Evolutionary conservation across 768 basidiomycete species (phyloP), one percentile per base, ranked within the genome.

Genomic region (Tricholoma sp.): DNA sequence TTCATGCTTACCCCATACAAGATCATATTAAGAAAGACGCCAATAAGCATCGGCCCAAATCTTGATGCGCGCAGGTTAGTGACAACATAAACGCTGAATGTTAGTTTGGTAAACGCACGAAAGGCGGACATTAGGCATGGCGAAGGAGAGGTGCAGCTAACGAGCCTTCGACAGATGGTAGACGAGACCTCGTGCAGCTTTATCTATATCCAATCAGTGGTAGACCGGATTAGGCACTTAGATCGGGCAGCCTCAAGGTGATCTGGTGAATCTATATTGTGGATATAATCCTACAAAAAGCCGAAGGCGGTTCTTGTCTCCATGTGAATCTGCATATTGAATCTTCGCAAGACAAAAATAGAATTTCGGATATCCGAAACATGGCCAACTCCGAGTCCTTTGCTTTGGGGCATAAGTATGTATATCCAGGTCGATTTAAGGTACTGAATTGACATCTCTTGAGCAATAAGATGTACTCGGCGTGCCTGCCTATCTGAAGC

Each of bases 21-120:
- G 12, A 73, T 70, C 50, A 67, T 63, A 54, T 73, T 73, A 5
- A 73, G 52, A 52, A 71, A 69, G 22, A 66, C 66, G 10, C 73
- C 72, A 50, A 70, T 65, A 37, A 70, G 61, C 64, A 70, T 66
- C 10, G 69, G 69, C 29, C 69, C 69, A 53, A 67, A 68, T 46
- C 69, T 70, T 34, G 27, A 24, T 34, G 14, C 2, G 29, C 16
- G 10, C 32, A 39, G 2, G 41, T 52, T 52, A 18, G 45, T n/a
- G 6, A n/a, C n/a, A 51, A 21, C 31, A 45, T 50, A 6, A n/a
- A 11, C 7, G 5, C 31, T 8, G 3, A 14, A 21, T 7, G 21
- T 27, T 2, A 27, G 12, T 9, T 55, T 10, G 27, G 7, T 27
- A 5, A 22, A 63, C 63, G 24, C 43, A 64, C 65, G 22, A 39